Percentiles rank a stretch among this genome's conserved stretches.
phyloP scores from a whole-genome alignment of 2,329 filamentous ascomycete genomes.

The Arthrobotrys megalospora region DNA sequence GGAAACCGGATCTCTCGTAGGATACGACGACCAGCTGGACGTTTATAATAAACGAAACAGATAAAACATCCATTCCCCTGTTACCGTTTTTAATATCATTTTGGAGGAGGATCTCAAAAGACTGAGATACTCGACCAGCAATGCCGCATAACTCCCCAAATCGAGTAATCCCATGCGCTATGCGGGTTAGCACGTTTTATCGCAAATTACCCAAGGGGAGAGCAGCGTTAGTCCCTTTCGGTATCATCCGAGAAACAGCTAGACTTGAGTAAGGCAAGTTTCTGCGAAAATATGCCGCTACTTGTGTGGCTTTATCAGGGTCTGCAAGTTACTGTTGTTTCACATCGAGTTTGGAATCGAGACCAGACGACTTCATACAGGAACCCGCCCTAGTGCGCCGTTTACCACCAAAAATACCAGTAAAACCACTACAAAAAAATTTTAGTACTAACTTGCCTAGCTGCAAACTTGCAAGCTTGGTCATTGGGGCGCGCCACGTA shows the following conservation, averaged over 20 bases:
- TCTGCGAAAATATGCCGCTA: not conserved
- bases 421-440: not conserved
- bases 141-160: constrained; percentile 8
- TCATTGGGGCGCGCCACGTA: not conserved
- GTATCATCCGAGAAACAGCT: constrained; percentile 21
- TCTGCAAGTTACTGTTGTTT: constrained; percentile 4
- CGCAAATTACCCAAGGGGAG: constrained; percentile 19
- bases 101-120: not conserved
- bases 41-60: constrained; percentile 23
- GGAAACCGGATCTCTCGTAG: not conserved
- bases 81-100: not conserved
- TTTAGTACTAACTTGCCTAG: too few species aligned
- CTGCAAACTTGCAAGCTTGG: not conserved
- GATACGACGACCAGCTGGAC: not conserved
- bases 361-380: constrained; percentile 50
- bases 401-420: constrained; percentile 19
- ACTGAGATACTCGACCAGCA: not conserved
- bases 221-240: constrained; percentile 7
- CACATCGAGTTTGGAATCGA: constrained; percentile 30
- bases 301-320: not conserved
- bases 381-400: constrained; percentile 10
- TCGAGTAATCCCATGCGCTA: constrained; percentile 21
- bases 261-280: not conserved
- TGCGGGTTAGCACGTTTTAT: constrained; percentile 11
- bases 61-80: not conserved